Percentiles rank a stretch among this genome's conserved stretches.
These are phyloP conservation scores for Melianthus villosus DNA, from an alignment of 441 rosid species.

Conservation along the genomic window DNA sequence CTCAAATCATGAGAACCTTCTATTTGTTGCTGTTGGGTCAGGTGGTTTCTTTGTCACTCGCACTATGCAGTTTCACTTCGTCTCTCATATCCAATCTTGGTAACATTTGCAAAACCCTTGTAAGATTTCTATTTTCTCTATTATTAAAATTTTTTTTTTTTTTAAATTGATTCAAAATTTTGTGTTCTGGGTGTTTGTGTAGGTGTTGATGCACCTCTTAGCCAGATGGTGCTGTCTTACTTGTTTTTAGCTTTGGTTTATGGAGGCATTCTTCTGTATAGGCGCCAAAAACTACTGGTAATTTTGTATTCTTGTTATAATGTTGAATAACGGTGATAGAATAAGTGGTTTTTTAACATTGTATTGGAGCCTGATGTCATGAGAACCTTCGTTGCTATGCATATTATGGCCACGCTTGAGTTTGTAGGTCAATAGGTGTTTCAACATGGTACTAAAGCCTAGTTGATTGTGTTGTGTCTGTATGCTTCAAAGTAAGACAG, in stretches of 20 bases:
- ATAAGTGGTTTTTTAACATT: too few relatives aligned
- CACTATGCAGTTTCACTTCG: background rate
- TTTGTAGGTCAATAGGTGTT: too few relatives aligned
- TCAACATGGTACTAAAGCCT: too few relatives aligned
- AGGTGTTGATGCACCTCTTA: background rate
- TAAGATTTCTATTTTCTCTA: background rate
- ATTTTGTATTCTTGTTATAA: background rate
- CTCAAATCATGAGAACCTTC: background rate
- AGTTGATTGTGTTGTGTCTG: too few relatives aligned
- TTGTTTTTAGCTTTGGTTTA: background rate
- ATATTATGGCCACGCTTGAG: too few relatives aligned
- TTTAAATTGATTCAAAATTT: background rate
- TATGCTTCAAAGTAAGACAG: too few relatives aligned
- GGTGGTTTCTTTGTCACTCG: background rate
- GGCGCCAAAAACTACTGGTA: constrained; percentile 28
- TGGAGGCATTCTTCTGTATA: background rate
- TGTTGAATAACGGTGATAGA: background rate
- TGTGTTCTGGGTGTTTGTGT: background rate
- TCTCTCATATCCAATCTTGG: background rate
- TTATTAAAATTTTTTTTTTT: background rate
- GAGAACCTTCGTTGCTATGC: too few relatives aligned
- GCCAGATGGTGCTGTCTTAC: background rate
- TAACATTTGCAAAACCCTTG: too few relatives aligned
- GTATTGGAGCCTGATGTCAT: too few relatives aligned
- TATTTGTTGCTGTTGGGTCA: background rate